phyloP scores from a whole-genome alignment of 140 eudicot species.

The Stevia rebaudiana region DNA sequence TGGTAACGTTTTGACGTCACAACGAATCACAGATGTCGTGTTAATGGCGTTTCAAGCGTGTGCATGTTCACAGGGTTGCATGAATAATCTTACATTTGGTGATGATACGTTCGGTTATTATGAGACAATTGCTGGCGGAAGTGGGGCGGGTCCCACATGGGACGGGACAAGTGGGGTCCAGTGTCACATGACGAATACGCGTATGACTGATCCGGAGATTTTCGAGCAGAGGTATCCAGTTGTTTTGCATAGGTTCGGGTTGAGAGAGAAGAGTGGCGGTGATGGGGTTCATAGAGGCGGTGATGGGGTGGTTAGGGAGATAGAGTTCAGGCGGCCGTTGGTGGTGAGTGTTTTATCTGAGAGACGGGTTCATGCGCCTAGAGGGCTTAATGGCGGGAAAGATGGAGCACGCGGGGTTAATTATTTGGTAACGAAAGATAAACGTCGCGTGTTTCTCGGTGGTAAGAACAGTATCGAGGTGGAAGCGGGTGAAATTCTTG shows the following conservation, averaged over 20 bases:
- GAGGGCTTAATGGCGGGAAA: conserved; percentile 80
- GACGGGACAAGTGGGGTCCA: conserved; percentile 97
- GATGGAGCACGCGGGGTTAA: conserved; percentile 83
- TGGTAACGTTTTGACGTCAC: conserved; percentile 91
- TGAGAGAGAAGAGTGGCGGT: conserved; percentile 87
- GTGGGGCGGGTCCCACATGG: conserved; percentile 98
- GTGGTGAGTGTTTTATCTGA: conserved; percentile 85
- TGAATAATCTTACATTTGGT: conserved; percentile 95
- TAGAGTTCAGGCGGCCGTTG: conserved; percentile 68
- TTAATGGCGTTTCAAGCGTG: conserved; percentile 92
- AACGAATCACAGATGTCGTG: conserved; percentile 81
- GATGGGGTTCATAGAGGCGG: conserved; percentile 79
- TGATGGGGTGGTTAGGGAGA: conserved; percentile 91
- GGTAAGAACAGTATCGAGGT: conserved; percentile 82
- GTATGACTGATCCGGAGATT: conserved; percentile 98
- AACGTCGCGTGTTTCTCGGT: conserved; percentile 61
- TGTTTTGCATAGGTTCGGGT: conserved; percentile 68
- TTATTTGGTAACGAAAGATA: conserved; percentile 64
- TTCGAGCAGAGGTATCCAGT: conserved; percentile 99
- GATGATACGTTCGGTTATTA: conserved; percentile 86
- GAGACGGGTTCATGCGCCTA: conserved; percentile 89
- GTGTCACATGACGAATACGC: conserved; percentile 95
- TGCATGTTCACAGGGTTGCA: conserved; percentile 97
- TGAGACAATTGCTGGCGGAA: conserved; percentile 94
- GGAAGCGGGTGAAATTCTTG: conserved; percentile 79